These are phyloP conservation scores for Dalbergia oliveri DNA, from an alignment of 306 rosid genomes.

Conservation along the genomic window DNA sequence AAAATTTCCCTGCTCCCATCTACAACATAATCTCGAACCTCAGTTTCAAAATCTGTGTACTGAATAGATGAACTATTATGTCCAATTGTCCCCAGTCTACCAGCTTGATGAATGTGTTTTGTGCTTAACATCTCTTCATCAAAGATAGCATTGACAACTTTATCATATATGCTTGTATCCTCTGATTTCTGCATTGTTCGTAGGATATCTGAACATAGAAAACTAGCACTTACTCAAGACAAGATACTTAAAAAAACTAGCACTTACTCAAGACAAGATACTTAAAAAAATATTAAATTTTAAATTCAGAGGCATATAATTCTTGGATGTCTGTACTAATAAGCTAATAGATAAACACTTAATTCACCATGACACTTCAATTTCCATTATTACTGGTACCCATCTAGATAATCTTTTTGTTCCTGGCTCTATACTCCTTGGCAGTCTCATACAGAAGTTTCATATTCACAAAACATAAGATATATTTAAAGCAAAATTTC, in stretches of 20 bases:
- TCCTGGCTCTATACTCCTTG: slow-evolving; percentile 27
- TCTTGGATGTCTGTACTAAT: slow-evolving; percentile 13
- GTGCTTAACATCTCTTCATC: slow-evolving; percentile 74
- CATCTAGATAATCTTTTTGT: slow-evolving; percentile 32
- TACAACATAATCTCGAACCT: slow-evolving; percentile 83
- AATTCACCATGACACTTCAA: slow-evolving; percentile 18
- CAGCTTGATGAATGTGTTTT: slow-evolving; percentile 64
- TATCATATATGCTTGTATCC: slow-evolving; percentile 83
- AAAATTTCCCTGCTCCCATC: slow-evolving; percentile 77
- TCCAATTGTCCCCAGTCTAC: slow-evolving; percentile 60
- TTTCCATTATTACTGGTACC: slow-evolving; percentile 35
- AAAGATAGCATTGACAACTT: slow-evolving; percentile 86
- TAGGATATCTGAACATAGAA: slow-evolving; percentile 70
- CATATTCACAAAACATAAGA: slow-evolving; percentile 26
- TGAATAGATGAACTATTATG: slow-evolving; percentile 63
- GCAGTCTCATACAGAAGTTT: slow-evolving; percentile 26
- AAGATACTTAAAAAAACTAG: slow-evolving; percentile 28
- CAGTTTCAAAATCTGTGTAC: slow-evolving; percentile 74
- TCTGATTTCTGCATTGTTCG: slow-evolving; percentile 90
- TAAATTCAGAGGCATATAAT: slow-evolving; percentile 13
- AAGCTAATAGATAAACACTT: not conserved
- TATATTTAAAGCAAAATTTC: not conserved
- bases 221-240: slow-evolving; percentile 38
- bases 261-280: slow-evolving; percentile 42
- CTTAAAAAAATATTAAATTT: not conserved